Base-by-base conservation (phyloP, 306 rosid genomes). In the Purshia tridentata region DNA sequence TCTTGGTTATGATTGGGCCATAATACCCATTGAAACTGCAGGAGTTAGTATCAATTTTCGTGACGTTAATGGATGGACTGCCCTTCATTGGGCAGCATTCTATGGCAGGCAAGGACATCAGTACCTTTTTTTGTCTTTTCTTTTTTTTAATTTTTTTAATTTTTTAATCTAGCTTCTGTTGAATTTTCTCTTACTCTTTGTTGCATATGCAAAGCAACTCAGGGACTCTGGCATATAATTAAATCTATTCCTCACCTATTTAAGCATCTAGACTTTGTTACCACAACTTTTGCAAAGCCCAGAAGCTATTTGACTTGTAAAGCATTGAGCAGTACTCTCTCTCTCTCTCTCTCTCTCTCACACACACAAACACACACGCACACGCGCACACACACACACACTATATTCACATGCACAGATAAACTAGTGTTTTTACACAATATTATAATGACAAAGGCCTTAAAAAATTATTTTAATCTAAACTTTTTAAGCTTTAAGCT, bases 81-180 rank as follows among this genome's bases (percentile, higher is more conserved):
- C 96, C 58, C 77, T 92, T 66, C 98, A 92, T 76, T 92, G 98
- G 98, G 98, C 96, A 47, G 98, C 98, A 64, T 90, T 65, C 69
- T 79, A 70, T 82, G 94, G 98, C 96, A 86, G 98, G 98, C 76
- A 85, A 88, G 74, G 76, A 37, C 74, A 23, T 69, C 64, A 59
- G 59, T 77, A 57, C 75, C 59, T 72, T 39, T 60, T 52, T 52
- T n/a, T n/a, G n/a, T n/a, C n/a, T n/a, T 15, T 35, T 42, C 18
- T 45, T 4, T 67, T 53, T 76, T 58, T 48, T 23, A 2, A 2
- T 4, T 67, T 53, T 76, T 59, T n/a, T n/a, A n/a, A n/a, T n/a
- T 48, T 76, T 54, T 49, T 20, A 29, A 57, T 55, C 18, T 23
- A 39, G 62, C 9, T 53, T 16, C 18, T 41, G 3, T 40, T 49